Percentiles rank a stretch among this genome's conserved stretches.
phyloP scores from a whole-genome alignment of 345 rosid species.

The Raphanus raphanistrum region DNA sequence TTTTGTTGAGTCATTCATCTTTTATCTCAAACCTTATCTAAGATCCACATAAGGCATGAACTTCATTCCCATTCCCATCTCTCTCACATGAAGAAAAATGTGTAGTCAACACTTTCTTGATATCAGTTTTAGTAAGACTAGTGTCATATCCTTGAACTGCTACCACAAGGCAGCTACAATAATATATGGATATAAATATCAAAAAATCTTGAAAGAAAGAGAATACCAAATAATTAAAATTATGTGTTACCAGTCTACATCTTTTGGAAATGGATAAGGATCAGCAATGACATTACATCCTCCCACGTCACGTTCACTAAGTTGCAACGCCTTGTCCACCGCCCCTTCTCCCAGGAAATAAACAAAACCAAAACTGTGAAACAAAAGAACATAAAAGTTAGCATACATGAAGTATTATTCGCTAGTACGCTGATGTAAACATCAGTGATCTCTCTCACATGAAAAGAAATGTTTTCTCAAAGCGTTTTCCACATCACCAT shows the following conservation, averaged over 20 bases:
- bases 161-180: neutral
- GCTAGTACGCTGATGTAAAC: neutral
- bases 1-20: too few species aligned
- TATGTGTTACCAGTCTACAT: too few species aligned
- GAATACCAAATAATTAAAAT: neutral
- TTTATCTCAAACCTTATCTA: too few species aligned
- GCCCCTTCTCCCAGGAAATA: neutral
- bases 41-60: too few species aligned
- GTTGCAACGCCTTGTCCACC: neutral
- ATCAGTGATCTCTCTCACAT: neutral
- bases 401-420: neutral
- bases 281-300: neutral
- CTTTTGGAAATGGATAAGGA: neutral
- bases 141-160: neutral
- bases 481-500: neutral
- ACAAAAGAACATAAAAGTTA: neutral
- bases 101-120: neutral
- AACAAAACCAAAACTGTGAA: neutral
- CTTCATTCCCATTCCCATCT: too few species aligned
- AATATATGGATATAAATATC: neutral
- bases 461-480: neutral
- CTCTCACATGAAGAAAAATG: constrained; percentile 1
- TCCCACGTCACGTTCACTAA: neutral
- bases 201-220: neutral
- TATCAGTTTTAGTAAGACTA: neutral